These are phyloP conservation scores for Cucurbita pepo DNA, from an alignment of 306 rosid genomes.

Conservation along the genomic window DNA sequence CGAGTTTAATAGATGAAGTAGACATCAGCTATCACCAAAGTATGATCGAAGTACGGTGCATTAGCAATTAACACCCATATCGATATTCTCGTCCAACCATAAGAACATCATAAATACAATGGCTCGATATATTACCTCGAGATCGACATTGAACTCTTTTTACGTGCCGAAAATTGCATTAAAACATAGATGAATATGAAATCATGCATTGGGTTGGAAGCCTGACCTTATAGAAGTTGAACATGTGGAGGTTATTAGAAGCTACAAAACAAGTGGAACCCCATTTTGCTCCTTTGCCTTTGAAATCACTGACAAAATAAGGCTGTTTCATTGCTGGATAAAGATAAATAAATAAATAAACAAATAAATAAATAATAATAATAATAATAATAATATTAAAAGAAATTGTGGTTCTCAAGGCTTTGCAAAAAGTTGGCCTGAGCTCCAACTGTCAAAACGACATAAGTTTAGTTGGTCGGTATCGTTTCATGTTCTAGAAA, in stretches of 20 bases:
- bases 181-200: neutral
- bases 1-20: too few relatives aligned
- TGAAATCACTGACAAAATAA: neutral
- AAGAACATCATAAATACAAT: too few relatives aligned
- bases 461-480: neutral
- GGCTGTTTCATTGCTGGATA: neutral
- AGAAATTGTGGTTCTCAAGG: neutral
- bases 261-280: neutral
- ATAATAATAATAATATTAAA: too few relatives aligned
- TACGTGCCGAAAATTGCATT: neutral
- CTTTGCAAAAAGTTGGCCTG: neutral
- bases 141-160: too few relatives aligned
- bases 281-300: neutral
- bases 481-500: neutral
- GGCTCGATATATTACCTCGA: too few relatives aligned
- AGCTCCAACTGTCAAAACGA: neutral
- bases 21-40: too few relatives aligned
- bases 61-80: too few relatives aligned
- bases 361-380: too few relatives aligned
- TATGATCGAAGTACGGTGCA: too few relatives aligned
- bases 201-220: neutral
- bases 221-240: too few relatives aligned
- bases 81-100: too few relatives aligned
- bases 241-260: neutral
- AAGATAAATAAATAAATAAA: neutral